Percentiles rank a stretch among this genome's conserved stretches.
phyloP scores from a whole-genome alignment of 179 eudicot species.

The Actinidia polygama region DNA sequence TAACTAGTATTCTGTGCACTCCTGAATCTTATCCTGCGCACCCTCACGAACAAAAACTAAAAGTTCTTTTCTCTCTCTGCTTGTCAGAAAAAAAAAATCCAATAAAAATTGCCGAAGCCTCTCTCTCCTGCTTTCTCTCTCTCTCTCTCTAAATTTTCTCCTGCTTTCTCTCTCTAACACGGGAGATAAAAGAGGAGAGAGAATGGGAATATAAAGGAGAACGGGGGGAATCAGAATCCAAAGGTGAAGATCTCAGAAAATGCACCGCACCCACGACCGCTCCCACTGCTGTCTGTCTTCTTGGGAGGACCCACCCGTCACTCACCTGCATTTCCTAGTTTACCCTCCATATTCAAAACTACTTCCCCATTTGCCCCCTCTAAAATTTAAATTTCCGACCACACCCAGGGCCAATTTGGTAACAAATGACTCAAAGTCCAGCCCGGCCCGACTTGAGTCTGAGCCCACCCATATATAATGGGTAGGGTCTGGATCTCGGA shows the following conservation, averaged over 20 bases:
- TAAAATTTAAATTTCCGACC: too few species aligned
- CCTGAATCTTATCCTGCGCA: constrained; percentile 35
- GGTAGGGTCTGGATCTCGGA: too few species aligned
- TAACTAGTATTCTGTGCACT: background rate
- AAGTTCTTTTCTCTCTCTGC: constrained; percentile 4
- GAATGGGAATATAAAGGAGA: background rate
- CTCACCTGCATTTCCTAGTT: constrained; percentile 4
- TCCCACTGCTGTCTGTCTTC: constrained; percentile 16
- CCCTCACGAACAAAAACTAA: constrained; percentile 15
- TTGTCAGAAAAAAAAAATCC: background rate
- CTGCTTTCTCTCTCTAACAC: background rate
- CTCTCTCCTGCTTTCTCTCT: constrained; percentile 4
- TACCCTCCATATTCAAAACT: constrained; percentile 16
- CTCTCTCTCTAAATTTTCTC: background rate
- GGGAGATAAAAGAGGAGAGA: constrained; percentile 16
- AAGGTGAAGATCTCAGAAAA: background rate
- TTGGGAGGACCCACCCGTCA: background rate
- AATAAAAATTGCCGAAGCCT: constrained; percentile 8
- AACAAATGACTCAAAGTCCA: too few species aligned
- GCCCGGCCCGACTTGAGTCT: too few species aligned
- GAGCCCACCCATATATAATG: too few species aligned
- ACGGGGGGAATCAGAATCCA: constrained; percentile 19
- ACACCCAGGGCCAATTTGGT: too few species aligned
- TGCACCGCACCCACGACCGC: background rate
- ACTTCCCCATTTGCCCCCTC: background rate